Evolutionary conservation across 148 eudicot species (phyloP).

Genomic region (Camellia japonica): DNA sequence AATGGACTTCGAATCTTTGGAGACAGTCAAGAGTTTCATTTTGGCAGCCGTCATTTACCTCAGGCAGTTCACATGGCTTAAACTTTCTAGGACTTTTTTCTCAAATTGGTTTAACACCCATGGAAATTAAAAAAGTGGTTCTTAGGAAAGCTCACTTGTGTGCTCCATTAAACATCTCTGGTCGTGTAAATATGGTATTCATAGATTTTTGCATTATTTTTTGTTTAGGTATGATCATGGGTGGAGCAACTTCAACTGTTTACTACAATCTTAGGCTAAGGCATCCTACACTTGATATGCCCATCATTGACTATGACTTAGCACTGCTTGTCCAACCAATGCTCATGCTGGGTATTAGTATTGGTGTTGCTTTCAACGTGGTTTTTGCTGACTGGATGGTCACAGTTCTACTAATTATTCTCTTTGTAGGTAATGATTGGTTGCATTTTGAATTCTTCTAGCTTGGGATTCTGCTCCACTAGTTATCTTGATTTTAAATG

Average conservation of each 20-base stretch:
- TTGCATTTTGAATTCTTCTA: constrained; percentile 4
- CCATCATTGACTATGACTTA: constrained; percentile 87
- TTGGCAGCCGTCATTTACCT: background rate
- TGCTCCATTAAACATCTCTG: background rate
- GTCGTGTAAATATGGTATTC: constrained; percentile 14
- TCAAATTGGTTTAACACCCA: background rate
- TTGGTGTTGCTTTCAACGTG: constrained; percentile 83
- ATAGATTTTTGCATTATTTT: constrained; percentile 17
- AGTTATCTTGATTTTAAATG: background rate
- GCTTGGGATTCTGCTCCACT: background rate
- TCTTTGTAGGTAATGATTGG: constrained; percentile 55
- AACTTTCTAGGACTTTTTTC: background rate
- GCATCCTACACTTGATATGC: constrained; percentile 85
- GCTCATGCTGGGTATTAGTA: constrained; percentile 92
- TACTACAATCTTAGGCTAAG: constrained; percentile 76
- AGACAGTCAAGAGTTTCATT: background rate
- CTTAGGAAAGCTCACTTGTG: background rate
- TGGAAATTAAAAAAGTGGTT: background rate
- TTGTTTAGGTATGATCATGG: constrained; percentile 86
- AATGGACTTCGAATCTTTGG: background rate
- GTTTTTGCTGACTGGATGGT: constrained; percentile 97
- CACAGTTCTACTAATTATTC: constrained; percentile 69
- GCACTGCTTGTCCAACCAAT: constrained; percentile 91
- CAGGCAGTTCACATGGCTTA: background rate
- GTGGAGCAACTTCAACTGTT: constrained; percentile 77